phyloP scores from a whole-genome alignment of 768 basidiomycete genomes.

The Strobilomyces dryophilus region DNA sequence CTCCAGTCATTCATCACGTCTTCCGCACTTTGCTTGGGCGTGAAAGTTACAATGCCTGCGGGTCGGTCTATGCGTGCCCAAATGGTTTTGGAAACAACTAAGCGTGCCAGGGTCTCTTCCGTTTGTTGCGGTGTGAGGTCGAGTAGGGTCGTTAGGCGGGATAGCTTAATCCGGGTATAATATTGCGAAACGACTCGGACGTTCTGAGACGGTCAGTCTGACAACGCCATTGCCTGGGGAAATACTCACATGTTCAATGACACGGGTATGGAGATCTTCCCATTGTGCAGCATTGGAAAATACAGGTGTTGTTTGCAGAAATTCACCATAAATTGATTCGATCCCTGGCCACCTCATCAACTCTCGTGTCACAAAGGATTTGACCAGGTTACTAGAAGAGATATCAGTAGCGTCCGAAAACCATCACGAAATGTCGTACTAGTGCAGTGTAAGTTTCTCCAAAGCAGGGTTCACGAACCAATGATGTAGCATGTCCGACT shows the following conservation, averaged over 20 bases:
- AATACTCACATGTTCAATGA: slow-evolving; percentile 88
- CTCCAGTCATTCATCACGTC: slow-evolving; percentile 99
- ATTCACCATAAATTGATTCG: slow-evolving; percentile 80
- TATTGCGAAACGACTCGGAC: slow-evolving; percentile 92
- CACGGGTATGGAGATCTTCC: slow-evolving; percentile 93
- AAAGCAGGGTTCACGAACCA: slow-evolving; percentile 76
- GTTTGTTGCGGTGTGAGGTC: slow-evolving; percentile 80
- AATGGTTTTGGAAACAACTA: slow-evolving; percentile 89
- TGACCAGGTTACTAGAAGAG: slow-evolving; percentile 74
- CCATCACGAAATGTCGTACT: slow-evolving; percentile 45
- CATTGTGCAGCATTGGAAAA: slow-evolving; percentile 79
- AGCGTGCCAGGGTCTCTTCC: slow-evolving; percentile 81
- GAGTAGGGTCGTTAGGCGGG: slow-evolving; percentile 79
- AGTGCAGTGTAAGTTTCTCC: slow-evolving; percentile 76
- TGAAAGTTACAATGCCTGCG: slow-evolving; percentile 84
- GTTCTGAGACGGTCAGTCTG: slow-evolving; percentile 53
- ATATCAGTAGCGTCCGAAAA: slow-evolving; percentile 2
- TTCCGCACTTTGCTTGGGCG: slow-evolving; percentile 75
- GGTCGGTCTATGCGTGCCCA: slow-evolving; percentile 95
- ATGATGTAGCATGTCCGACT: slow-evolving; percentile 94
- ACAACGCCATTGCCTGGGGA: neutral
- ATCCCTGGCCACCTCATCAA: slow-evolving; percentile 98
- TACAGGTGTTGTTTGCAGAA: slow-evolving; percentile 73
- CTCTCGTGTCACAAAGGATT: slow-evolving; percentile 90
- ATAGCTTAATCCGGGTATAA: slow-evolving; percentile 88